Base-by-base conservation (phyloP, 2,329 filamentous ascomycete genomes). In the Trichoderma oligosporum region DNA sequence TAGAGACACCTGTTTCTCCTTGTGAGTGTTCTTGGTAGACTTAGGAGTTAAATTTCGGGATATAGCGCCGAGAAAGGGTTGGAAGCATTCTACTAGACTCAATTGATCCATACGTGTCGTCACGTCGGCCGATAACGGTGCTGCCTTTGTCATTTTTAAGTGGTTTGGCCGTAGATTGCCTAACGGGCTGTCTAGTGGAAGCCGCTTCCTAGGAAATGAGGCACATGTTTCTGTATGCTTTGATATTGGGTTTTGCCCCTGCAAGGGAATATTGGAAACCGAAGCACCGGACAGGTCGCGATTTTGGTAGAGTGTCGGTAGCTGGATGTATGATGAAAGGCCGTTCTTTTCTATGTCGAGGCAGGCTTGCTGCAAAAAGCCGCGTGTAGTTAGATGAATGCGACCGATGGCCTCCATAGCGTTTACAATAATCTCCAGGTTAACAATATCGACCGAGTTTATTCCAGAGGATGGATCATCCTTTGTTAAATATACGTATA, bases 331-430 rank as follows among this genome's bases (percentile, higher is more conserved):
- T 3, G 67, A 60, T 2, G 66, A 61, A 20, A 82, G 67, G 1
- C 71, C 73, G 58, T 77, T 80, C 25, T 70, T 68, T 22, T 91
- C 84, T 8, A 96, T 82, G 64, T 97, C 92, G 12, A 91, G 78
- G 58, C 91, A 83, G 0, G 93, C 76, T 67, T 97, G 92, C 11
- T 87, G 85, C n/a, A 96, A 76, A 68, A 96, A 96, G 0, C 89
- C 89, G 44, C 87, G 84, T 0, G 90, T 92, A 31, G 97, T 81
- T 1, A 84, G 78, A 65, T 94, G 91, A 54, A 84, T 83, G 35
- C 82, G 81, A 48, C 88, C 87, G 60, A 96, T 78, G 1, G 85
- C 83, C 51, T 89, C 85, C 83, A 97, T 91, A 5, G 88, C 88
- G n/a, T 82, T 79, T 3, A 96, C 74, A 33, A 96, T 76, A 62